Base-by-base conservation (phyloP, 192 early-diverging fungal genomes). In the Coemansia sp. region DNA sequence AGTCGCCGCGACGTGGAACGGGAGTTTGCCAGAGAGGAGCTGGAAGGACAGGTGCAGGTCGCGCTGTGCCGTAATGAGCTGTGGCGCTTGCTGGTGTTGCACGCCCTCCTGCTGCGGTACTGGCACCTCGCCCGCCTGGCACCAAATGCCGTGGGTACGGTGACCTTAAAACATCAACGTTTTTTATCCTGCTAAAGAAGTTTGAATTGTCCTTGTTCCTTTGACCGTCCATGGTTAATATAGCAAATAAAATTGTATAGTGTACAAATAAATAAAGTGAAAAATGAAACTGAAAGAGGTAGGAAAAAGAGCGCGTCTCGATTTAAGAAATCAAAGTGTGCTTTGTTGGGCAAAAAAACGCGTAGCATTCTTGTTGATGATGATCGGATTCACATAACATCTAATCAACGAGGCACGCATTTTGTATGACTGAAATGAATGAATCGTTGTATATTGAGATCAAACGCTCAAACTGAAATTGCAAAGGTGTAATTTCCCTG, bases 141-240 rank as follows among this genome's bases (percentile, higher is more conserved):
- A 45, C 58, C 50, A 79, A 46, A 42, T 79, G 76, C 36, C 71
- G 56, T 7, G 76, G 76, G 23, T 67, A 74, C 2, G 76, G 76
- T 52, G 76, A 74, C 64, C 56, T 70, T 43, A 79, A 50, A 43
- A 66, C 71, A 43, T 70, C 71, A 43, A 65, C 41, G 46, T 79
- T 64, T 38, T 61, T 79, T 25, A 79, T 73, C 63, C 76, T 61
- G 46, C 61, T 70, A 33, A 79, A 73, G 40, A 79, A 79, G 42
- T 70, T 73, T 5, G 63, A 57, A 11, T 53, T 33, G 46, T 66
- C 67, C 22, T 63, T 57, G 22, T 52, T 59, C 9, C 63, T 53
- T n/a, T 67, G 59, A 5, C 76, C 19, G 55, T 69, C 71, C 76
- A 78, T 78, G 41, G 36, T 34, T 36, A 52, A 52, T 48, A 20